These are phyloP conservation scores for Orbilia blumenaviensis DNA, from an alignment of 2,329 filamentous ascomycete species.

Conservation along the genomic window DNA sequence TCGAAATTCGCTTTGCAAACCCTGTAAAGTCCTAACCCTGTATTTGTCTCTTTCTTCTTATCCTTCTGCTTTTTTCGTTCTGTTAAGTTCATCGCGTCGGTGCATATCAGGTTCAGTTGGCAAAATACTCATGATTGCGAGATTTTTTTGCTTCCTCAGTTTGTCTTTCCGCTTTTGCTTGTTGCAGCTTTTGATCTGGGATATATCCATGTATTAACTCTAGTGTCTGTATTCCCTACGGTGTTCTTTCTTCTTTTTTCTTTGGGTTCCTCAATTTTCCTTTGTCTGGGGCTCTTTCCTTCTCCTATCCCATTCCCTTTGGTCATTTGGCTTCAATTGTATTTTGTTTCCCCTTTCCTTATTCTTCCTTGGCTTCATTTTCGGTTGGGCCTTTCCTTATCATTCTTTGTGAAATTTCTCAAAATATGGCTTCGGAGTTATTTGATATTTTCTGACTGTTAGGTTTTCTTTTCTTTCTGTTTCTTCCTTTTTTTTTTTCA, in stretches of 20 bases:
- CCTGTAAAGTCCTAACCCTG: constrained; percentile 47
- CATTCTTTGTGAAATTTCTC: neutral
- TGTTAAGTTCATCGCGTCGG: constrained; percentile 52
- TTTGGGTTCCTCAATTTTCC: constrained; percentile 33
- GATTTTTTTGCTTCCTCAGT: constrained; percentile 34
- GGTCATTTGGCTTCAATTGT: constrained; percentile 35
- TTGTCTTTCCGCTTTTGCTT: neutral
- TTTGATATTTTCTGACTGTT: constrained; percentile 30
- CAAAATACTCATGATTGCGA: constrained; percentile 55
- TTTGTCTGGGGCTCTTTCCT: constrained; percentile 50
- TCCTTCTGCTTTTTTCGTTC: neutral
- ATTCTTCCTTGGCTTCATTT: constrained; percentile 10
- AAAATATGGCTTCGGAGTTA: constrained; percentile 52
- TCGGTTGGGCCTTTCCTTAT: constrained; percentile 1
- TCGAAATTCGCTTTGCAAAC: constrained; percentile 6
- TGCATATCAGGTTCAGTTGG: constrained; percentile 55
- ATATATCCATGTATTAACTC: constrained; percentile 51
- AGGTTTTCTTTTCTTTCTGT: constrained; percentile 11
- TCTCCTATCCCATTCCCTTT: constrained; percentile 27
- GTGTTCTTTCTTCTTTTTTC: constrained; percentile 40
- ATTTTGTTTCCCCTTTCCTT: constrained; percentile 38
- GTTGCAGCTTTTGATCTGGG: constrained; percentile 24
- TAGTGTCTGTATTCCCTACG: constrained; percentile 44
- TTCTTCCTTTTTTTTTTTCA: constrained; percentile 11
- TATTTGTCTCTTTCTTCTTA: constrained; percentile 29